These are phyloP conservation scores for Glycine soja DNA, from an alignment of 306 rosid species.

Conservation along the genomic window DNA sequence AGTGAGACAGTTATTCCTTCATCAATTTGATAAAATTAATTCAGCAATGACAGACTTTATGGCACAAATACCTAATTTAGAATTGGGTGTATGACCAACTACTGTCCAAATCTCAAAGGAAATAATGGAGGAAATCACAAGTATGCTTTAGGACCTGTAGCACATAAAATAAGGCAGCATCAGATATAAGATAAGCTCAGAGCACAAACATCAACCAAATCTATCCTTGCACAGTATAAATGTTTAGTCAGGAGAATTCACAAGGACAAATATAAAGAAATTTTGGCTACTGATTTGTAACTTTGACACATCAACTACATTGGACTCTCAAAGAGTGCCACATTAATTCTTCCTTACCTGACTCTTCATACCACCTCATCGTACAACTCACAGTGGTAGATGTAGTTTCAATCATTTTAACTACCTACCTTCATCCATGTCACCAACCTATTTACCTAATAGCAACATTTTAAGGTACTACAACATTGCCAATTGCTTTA, in stretches of 20 bases:
- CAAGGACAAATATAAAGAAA: background rate
- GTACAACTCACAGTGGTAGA: background rate
- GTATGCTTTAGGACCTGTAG: conserved; percentile 19
- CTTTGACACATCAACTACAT: background rate
- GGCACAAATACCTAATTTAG: conserved; percentile 28
- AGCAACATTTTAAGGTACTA: background rate
- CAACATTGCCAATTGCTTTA: background rate
- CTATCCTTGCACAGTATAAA: background rate
- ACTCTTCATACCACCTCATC: conserved; percentile 5
- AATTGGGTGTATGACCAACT: background rate
- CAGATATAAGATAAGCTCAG: background rate
- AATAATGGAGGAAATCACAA: background rate
- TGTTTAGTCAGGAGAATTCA: conserved; percentile 13
- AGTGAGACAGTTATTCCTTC: conserved; percentile 27
- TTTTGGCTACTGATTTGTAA: background rate
- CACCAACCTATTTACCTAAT: background rate
- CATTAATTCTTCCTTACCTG: background rate
- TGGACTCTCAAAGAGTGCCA: background rate
- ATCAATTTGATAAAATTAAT: conserved; percentile 13
- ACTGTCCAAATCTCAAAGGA: conserved; percentile 4
- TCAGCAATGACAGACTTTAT: conserved; percentile 21
- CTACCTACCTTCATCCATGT: background rate
- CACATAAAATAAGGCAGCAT: conserved; percentile 11
- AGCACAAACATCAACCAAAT: conserved; percentile 9
- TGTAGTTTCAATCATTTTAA: background rate